phyloP scores from a whole-genome alignment of 2,329 filamentous ascomycete species.

The Nigrospora sphaerica region DNA sequence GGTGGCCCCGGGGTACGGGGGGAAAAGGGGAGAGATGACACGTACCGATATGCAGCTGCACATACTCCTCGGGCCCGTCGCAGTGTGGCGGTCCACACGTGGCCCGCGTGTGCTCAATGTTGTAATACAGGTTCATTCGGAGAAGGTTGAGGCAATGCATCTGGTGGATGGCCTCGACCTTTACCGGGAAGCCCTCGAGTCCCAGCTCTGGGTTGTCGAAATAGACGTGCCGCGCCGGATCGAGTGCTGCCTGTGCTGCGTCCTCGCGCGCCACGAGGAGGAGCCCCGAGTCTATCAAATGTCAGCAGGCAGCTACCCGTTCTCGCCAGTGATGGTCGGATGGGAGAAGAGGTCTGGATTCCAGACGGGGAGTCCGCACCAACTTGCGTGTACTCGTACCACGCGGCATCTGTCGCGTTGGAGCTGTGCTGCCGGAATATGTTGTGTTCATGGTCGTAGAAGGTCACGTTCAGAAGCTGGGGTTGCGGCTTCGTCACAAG shows the following conservation, averaged over 20 bases:
- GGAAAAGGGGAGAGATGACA: neutral
- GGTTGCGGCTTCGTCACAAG: neutral
- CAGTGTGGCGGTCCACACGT: neutral
- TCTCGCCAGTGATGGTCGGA: neutral
- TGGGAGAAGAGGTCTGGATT: too few species aligned
- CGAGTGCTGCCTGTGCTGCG: constrained; percentile 5
- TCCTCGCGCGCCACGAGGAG: constrained; percentile 7
- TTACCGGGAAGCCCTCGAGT: constrained; percentile 8
- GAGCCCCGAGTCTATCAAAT: constrained; percentile 3
- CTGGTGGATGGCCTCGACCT: constrained; percentile 9
- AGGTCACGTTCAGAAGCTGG: constrained; percentile 5
- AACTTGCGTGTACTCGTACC: constrained; percentile 8
- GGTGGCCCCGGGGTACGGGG: neutral
- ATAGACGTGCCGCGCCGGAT: constrained; percentile 7
- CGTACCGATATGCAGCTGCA: constrained; percentile 7
- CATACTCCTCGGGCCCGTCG: constrained; percentile 4
- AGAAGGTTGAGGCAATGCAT: constrained; percentile 9
- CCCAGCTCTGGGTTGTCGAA: constrained; percentile 9
- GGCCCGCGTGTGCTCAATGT: constrained; percentile 9
- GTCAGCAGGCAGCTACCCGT: neutral
- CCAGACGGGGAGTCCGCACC: constrained; percentile 1
- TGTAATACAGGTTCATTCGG: constrained; percentile 8
- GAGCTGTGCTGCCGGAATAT: constrained; percentile 7
- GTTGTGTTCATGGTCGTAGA: constrained; percentile 6
- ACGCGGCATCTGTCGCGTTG: constrained; percentile 3